Base-by-base conservation (phyloP, 805 yeast genomes). In the Wickerhamiella azyma region DNA sequence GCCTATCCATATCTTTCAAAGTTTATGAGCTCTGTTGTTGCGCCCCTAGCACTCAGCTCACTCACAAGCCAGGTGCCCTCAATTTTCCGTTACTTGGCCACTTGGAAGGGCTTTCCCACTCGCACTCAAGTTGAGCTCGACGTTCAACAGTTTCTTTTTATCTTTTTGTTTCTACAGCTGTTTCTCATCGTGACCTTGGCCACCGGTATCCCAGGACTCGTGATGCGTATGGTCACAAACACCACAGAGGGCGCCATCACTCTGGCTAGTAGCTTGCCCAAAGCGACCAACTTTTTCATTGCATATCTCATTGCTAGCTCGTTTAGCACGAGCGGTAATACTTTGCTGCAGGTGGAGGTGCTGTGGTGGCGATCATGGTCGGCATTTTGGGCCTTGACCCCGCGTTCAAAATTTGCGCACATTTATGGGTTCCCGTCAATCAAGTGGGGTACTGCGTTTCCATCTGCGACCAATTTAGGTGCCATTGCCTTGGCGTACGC, bases 131-230 rank as follows among this genome's bases (percentile, higher is more conserved):
- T 79, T 8, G 86, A 86, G 56, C 45, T 74, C n/a, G 82, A 79
- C 51, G 69, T 81, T 13, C 95, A 85, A 52, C 66, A 69, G 39
- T 82, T 92, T 84, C 72, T 82, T 53, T 88, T 83, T 61, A 67
- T 76, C 0, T 86, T 86, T 56, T 65, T 81, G 42, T 85, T 83
- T 58, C 76, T 86, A 43, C 96, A 88, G 54, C 74, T 85, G 37
- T 86, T 88, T 53, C 61, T 88, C 39, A 89, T 86, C 21, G 85
- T 86, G 2, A 81, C 94, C 0, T 72, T 86, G 32, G 84, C 94
- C 54, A 79, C 92, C 0, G 88, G 94, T 24, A 61, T 83, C 3
- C 95, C 95, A 1, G 48, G 49, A 5, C 48, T 56, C n/a, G 9
- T 55, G 13, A 41, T 51, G 18, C 49, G 52, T 8, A 42, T 49